Base-by-base conservation (phyloP, 2,329 filamentous ascomycete genomes). In the Orbilia brochopaga region DNA sequence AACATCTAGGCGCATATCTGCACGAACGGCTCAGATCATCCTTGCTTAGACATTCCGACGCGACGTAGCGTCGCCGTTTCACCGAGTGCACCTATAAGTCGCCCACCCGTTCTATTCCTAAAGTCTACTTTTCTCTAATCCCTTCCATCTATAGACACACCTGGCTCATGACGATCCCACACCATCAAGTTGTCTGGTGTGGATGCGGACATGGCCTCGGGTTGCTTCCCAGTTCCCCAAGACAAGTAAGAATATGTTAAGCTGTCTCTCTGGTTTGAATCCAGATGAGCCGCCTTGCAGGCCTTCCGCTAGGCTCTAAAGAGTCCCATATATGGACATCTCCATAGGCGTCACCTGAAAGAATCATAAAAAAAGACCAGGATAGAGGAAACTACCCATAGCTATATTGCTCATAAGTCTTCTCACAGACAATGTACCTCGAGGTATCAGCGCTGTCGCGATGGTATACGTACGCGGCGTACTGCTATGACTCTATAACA, bases 181-280 rank as follows among this genome's bases (percentile, higher is more conserved):
- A 32, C 27, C 27, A 8, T 32, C 3, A 32, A 32, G 3, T 42
- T 6, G 13, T 42, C 13, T 15, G 4, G 37, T 42, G n/a, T 42
- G 13, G 13, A 42, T 42, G 2, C 15, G 13, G 32, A 58, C 52
- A 44, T 56, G 57, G 44, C 44, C 44, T 62, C 52, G 64, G 57
- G n/a, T 57, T 37, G n/a, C 64, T 69, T 62, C 27, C 64, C 64
- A 56, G 42, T 44, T 69, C 64, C 62, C 64, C 56, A 62, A 21
- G 23, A 48, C n/a, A 51, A 51, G 23, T 58, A 58, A 21, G 51
- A 52, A 24, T 57, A 24, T 24, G 17, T 11, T 4, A 37, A 42
- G 13, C 13, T 42, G 4, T 42, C 11, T 13, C 2, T 15, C 37
- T 42, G 37, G n/a, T 15, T 42, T 42, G n/a, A n/a, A n/a, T n/a